A percentile compares a stretch with the other conserved stretches of the same genome.
Conservation (phyloP, 352 stramenopile species). For the Phytopythium helicoides region DNA sequence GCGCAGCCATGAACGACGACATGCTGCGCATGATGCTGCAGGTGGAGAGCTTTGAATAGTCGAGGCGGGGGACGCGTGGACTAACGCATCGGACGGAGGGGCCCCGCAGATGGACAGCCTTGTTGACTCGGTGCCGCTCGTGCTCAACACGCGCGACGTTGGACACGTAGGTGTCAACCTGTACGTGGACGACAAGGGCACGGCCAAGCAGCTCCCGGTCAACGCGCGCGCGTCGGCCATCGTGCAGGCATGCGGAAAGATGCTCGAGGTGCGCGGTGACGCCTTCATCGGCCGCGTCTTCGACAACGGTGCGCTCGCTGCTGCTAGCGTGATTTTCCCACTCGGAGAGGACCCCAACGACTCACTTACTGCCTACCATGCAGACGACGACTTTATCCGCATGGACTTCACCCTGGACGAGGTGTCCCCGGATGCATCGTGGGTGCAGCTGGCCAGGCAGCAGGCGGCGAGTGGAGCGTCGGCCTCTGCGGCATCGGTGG, state of each 20-base stretch:
- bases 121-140: constrained; percentile 85
- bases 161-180: constrained; percentile 83
- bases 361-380: neutral
- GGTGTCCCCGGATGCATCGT: constrained; percentile 58
- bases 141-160: constrained; percentile 74
- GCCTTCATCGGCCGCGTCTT: constrained; percentile 87
- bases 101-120: constrained; percentile 76
- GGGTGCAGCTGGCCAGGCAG: constrained; percentile 62
- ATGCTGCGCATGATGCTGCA: constrained; percentile 87
- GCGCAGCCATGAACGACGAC: constrained; percentile 54
- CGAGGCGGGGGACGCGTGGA: neutral
- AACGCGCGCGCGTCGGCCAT: constrained; percentile 82
- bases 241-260: constrained; percentile 74
- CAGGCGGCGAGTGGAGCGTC: constrained; percentile 31
- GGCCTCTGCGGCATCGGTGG: constrained; percentile 23
- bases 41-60: constrained; percentile 11
- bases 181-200: constrained; percentile 91
- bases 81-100: neutral
- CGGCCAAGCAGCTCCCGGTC: constrained; percentile 73
- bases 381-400: constrained; percentile 82
- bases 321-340: neutral
- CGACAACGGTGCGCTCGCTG: constrained; percentile 62
- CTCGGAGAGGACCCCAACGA: neutral
- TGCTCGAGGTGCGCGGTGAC: constrained; percentile 84
- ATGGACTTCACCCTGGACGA: constrained; percentile 78